Percentiles rank a stretch among this genome's conserved stretches.
Evolutionary conservation across 352 stramenopile genomes (phyloP).

Genomic region (Pythium rhizo-oryzae): DNA sequence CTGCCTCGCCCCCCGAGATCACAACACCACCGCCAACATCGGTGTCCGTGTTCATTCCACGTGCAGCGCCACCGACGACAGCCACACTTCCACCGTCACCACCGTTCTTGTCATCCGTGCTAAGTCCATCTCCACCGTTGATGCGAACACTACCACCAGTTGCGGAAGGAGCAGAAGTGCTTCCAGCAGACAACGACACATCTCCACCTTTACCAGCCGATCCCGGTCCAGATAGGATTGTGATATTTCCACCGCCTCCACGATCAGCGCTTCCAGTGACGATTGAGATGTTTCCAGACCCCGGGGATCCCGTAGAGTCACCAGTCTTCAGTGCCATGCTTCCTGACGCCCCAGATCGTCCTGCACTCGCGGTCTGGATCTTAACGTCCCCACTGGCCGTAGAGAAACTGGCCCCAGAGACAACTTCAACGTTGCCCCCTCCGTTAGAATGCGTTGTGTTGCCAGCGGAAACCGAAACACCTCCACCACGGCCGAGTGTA

Average conservation of each 20-base stretch:
- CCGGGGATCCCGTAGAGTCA: constrained; percentile 44
- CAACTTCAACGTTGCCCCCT: constrained; percentile 55
- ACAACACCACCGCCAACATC: constrained; percentile 45
- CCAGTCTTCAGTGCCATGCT: constrained; percentile 71
- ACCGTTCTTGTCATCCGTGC: constrained; percentile 51
- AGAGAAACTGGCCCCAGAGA: constrained; percentile 52
- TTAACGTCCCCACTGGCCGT: constrained; percentile 54
- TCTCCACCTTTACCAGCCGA: constrained; percentile 54
- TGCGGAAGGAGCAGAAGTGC: constrained; percentile 40
- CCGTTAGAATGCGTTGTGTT: constrained; percentile 42
- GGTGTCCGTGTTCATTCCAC: constrained; percentile 36
- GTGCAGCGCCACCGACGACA: constrained; percentile 47
- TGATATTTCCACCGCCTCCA: constrained; percentile 66
- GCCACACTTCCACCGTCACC: constrained; percentile 60
- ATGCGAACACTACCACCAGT: constrained; percentile 53
- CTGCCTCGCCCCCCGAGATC: constrained; percentile 46
- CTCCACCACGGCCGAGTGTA: constrained; percentile 46
- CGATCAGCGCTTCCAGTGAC: constrained; percentile 51
- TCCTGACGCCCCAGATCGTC: constrained; percentile 71
- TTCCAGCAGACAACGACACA: constrained; percentile 32
- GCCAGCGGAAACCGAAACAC: constrained; percentile 46
- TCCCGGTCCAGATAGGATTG: constrained; percentile 45
- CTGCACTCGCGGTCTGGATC: constrained; percentile 53
- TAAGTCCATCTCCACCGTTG: constrained; percentile 46
- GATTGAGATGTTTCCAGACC: constrained; percentile 73